Conservation (phyloP, 345 rosid species). For the Camelina sativa region DNA sequence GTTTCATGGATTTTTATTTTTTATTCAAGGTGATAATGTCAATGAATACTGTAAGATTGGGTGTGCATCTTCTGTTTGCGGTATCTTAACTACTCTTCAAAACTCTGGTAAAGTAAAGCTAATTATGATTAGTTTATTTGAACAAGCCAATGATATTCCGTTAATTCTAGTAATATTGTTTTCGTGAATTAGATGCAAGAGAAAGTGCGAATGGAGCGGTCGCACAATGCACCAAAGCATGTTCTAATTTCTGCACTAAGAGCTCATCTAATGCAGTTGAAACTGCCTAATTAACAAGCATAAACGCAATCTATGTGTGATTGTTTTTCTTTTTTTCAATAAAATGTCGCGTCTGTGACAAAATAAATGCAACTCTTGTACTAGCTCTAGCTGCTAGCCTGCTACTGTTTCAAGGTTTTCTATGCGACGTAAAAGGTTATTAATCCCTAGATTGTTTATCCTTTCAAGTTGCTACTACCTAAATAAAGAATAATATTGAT, state of each 20-base stretch:
- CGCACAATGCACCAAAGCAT: background rate
- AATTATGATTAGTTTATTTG: background rate
- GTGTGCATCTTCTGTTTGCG: too few relatives aligned
- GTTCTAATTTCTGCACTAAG: background rate
- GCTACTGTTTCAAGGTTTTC: background rate
- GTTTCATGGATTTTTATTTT: too few relatives aligned
- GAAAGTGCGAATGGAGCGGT: background rate
- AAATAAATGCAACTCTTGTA: background rate
- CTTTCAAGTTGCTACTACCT: too few relatives aligned
- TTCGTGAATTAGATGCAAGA: background rate
- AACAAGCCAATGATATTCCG: too few relatives aligned
- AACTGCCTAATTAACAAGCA: background rate
- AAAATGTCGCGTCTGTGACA: background rate
- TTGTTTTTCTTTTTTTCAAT: background rate
- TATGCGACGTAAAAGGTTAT: background rate
- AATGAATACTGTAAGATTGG: too few relatives aligned
- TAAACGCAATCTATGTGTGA: background rate
- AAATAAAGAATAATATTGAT: too few relatives aligned
- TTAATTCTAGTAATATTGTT: background rate
- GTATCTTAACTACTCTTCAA: background rate
- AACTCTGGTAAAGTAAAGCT: background rate
- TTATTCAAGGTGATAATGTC: too few relatives aligned
- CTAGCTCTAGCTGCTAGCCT: too few relatives aligned
- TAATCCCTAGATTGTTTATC: background rate
- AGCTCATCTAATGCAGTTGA: background rate